Evolutionary conservation across 768 basidiomycete species (phyloP).

Genomic region (Wakefieldia striispora): DNA sequence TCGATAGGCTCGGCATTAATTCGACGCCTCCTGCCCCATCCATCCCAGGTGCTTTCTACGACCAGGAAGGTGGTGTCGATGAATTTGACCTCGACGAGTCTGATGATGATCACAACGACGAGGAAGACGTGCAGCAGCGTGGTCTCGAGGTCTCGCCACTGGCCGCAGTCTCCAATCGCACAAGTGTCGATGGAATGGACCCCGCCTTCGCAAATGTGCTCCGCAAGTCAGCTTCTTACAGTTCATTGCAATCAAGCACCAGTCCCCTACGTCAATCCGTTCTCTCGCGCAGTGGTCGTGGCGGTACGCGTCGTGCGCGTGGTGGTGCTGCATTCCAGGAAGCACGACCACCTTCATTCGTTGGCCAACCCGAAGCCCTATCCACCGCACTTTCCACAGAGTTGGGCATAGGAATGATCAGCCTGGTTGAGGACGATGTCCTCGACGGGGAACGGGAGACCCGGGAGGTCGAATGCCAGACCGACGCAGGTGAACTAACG

Average conservation of each 20-base stretch:
- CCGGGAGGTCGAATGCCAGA: conserved; percentile 65
- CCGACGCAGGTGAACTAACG: conserved; percentile 42
- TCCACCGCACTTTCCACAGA: conserved; percentile 72
- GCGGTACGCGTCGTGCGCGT: conserved; percentile 51
- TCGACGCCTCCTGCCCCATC: conserved; percentile 30
- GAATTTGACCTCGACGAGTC: conserved; percentile 25
- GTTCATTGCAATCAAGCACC: conserved; percentile 41
- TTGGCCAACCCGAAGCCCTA: conserved; percentile 70
- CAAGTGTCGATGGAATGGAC: conserved; percentile 84
- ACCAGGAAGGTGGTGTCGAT: conserved; percentile 12
- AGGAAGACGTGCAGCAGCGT: conserved; percentile 28
- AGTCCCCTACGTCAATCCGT: conserved; percentile 65
- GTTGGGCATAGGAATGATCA: conserved; percentile 49
- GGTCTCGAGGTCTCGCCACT: conserved; percentile 35
- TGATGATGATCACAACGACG: conserved; percentile 17
- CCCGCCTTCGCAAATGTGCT: conserved; percentile 81
- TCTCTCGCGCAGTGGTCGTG: conserved; percentile 48
- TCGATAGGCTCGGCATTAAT: conserved; percentile 19
- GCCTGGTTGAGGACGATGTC: conserved; percentile 38
- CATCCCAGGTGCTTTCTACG: conserved; percentile 32
- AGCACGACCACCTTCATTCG: conserved; percentile 65
- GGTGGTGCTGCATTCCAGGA: conserved; percentile 72
- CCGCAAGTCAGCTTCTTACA: conserved; percentile 47
- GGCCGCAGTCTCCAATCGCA: conserved; percentile 52
- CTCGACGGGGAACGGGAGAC: conserved; percentile 48